Percentiles rank a stretch among this genome's conserved stretches.
Conservation (phyloP, 306 rosid species). For the Ormosia emarginata region DNA sequence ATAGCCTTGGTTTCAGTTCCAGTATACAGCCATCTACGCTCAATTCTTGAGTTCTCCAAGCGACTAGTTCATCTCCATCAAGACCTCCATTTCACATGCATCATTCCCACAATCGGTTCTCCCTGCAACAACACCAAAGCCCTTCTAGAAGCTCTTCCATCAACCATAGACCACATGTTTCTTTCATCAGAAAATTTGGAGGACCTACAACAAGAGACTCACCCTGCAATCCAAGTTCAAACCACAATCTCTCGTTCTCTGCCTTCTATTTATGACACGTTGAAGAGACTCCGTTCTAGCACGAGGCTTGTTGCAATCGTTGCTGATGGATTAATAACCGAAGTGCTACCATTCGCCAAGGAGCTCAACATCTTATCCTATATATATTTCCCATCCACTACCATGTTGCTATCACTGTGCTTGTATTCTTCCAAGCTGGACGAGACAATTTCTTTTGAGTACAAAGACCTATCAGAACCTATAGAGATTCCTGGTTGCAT, state of each 20-base stretch:
- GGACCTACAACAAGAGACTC: not conserved
- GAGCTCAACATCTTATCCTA: not conserved
- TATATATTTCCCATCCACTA: conserved; percentile 4
- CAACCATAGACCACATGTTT: not conserved
- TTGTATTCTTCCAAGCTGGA: not conserved
- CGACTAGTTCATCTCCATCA: not conserved
- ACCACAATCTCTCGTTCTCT: not conserved
- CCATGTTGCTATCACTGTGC: not conserved
- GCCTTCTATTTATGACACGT: not conserved
- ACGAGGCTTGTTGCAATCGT: not conserved
- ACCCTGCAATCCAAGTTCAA: not conserved
- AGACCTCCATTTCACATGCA: conserved; percentile 1
- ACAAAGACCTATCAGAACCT: not conserved
- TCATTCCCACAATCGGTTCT: conserved; percentile 2
- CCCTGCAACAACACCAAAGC: not conserved
- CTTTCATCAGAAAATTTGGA: not conserved
- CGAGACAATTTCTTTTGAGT: not conserved
- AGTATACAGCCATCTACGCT: conserved; percentile 9
- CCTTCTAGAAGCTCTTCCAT: conserved; percentile 4
- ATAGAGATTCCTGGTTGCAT: not conserved
- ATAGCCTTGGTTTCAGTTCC: conserved; percentile 9
- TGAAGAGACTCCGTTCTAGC: not conserved
- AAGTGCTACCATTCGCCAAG: not conserved
- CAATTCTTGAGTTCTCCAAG: conserved; percentile 11
- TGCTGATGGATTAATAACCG: conserved; percentile 1